Percentiles rank a stretch among this genome's conserved stretches.
phyloP scores from a whole-genome alignment of 495 filamentous ascomycete species.

The Podospora pseudoanserina region DNA sequence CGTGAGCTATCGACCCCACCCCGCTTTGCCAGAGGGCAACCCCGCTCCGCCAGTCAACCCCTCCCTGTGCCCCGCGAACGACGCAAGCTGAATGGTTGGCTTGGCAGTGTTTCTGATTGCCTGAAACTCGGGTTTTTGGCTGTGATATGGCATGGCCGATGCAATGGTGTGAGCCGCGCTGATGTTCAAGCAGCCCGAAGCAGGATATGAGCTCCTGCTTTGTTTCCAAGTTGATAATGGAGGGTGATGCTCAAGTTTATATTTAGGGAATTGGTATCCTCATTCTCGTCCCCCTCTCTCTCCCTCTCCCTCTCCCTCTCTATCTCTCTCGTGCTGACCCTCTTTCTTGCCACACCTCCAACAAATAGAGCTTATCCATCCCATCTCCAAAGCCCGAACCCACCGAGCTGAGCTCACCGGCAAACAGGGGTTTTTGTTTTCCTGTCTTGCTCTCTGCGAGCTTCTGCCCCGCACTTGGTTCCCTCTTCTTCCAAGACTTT shows the following conservation, averaged over 20 bases:
- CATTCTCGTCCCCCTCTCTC: not conserved
- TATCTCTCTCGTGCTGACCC: not conserved
- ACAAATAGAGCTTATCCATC: not conserved
- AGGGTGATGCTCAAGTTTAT: not conserved
- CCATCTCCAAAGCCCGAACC: slow-evolving; percentile 15
- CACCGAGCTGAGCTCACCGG: slow-evolving; percentile 8
- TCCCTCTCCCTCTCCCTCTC: not conserved
- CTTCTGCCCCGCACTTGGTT: slow-evolving; percentile 13
- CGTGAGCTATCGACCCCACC: not conserved
- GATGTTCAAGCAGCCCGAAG: not conserved
- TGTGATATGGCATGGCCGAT: not conserved
- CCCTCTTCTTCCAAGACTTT: not conserved
- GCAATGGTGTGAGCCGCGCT: not conserved
- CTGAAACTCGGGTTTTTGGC: slow-evolving; percentile 16
- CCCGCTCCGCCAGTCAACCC: slow-evolving; percentile 21
- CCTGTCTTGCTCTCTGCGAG: not conserved
- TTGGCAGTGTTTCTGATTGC: slow-evolving; percentile 20
- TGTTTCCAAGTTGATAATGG: not conserved
- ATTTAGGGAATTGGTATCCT: not conserved
- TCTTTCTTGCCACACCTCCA: not conserved
- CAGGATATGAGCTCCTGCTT: not conserved
- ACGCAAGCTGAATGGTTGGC: slow-evolving; percentile 26
- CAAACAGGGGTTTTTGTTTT: slow-evolving; percentile 6
- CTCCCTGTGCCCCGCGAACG: slow-evolving; percentile 24
- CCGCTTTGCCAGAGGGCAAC: not conserved